Conservation (phyloP, 768 basidiomycete genomes). For the Paxillus involutus region DNA sequence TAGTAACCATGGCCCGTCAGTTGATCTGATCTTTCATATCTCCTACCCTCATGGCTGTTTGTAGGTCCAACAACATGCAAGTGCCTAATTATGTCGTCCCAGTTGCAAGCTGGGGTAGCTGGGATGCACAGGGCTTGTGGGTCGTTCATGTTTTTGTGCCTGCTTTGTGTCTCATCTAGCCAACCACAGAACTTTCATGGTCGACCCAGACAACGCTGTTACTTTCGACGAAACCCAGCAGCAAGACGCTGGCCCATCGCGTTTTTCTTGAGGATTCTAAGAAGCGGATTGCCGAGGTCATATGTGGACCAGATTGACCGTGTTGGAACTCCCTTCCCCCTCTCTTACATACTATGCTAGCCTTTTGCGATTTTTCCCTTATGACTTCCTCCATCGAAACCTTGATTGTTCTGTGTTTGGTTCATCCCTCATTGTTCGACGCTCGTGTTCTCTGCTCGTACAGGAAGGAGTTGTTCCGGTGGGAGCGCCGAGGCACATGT, state of each 20-base stretch:
- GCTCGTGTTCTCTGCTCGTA: no score
- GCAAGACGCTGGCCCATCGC: constrained; percentile 1
- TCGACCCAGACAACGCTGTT: neutral
- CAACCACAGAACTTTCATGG: constrained; percentile 13
- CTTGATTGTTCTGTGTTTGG: no score
- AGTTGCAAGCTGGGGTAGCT: neutral
- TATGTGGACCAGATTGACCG: no score
- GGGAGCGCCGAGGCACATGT: constrained; percentile 15
- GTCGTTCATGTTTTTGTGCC: constrained; percentile 13
- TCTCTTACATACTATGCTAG: neutral
- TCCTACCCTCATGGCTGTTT: constrained; percentile 1
- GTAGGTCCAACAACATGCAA: constrained; percentile 2
- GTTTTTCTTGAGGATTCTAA: neutral
- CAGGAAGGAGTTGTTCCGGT: neutral
- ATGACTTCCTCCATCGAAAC: no score
- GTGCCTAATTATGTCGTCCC: constrained; percentile 2
- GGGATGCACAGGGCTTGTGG: constrained; percentile 3
- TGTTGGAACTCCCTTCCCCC: neutral
- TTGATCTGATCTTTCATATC: neutral
- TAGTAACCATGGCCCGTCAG: constrained; percentile 15
- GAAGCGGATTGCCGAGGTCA: no score
- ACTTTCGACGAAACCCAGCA: neutral
- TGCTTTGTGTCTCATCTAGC: constrained; percentile 9
- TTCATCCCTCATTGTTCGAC: no score
- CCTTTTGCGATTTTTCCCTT: no score